phyloP scores from a whole-genome alignment of 371 early-diverging fungal species.

The Conidiobolus incongruus region DNA sequence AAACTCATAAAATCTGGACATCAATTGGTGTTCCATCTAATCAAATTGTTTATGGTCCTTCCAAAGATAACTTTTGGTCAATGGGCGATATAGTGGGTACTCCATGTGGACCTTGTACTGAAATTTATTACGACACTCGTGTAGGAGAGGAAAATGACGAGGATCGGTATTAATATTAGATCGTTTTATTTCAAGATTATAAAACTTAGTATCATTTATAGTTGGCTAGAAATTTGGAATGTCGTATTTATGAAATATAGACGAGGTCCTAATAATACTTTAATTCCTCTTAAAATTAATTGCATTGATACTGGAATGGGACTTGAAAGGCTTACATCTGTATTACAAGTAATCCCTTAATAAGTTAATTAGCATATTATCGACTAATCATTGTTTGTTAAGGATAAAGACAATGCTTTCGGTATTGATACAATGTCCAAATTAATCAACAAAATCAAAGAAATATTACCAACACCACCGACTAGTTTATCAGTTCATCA shows the following conservation, averaged over 20 bases:
- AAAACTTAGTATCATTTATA: constrained; percentile 16
- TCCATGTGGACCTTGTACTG: constrained; percentile 62
- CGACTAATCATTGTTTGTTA: too few species aligned
- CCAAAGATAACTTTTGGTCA: constrained; percentile 57
- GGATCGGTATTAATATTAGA: too few species aligned
- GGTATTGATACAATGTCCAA: constrained; percentile 39
- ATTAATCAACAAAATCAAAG: constrained; percentile 18
- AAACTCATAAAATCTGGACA: constrained; percentile 38
- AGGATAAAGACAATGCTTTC: constrained; percentile 35
- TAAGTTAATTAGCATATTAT: too few species aligned
- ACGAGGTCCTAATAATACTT: constrained; percentile 22
- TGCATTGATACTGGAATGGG: constrained; percentile 75
- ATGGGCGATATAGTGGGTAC: constrained; percentile 50
- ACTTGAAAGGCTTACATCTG: constrained; percentile 41
- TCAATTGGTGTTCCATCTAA: constrained; percentile 29
- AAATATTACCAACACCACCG: constrained; percentile 8
- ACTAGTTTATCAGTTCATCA: too few species aligned
- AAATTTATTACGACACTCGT: constrained; percentile 63
- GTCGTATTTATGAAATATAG: constrained; percentile 63
- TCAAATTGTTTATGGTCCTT: constrained; percentile 27
- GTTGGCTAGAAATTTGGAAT: constrained; percentile 69
- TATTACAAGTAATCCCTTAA: constrained; percentile 17
- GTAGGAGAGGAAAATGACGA: too few species aligned
- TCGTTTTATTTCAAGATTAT: too few species aligned
- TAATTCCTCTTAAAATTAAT: constrained; percentile 24